These are phyloP conservation scores for Hyphodiscus sp. DNA, from an alignment of 2,329 filamentous ascomycete species.

Conservation along the genomic window DNA sequence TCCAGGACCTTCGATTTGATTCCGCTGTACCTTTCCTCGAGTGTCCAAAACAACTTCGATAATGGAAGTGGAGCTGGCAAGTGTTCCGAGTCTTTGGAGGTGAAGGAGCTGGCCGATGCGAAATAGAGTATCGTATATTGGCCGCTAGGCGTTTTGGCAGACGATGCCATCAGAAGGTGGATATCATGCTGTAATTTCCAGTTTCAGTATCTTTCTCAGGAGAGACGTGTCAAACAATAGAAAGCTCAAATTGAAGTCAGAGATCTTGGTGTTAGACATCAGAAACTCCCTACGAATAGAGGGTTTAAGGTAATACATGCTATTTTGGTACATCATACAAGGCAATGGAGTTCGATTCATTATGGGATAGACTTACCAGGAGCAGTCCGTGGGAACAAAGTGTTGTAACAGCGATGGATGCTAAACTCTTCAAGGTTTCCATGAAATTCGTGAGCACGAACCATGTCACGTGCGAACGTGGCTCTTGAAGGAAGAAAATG, in stretches of 20 bases:
- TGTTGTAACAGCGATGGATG: neutral
- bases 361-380: neutral
- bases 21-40: slow-evolving; percentile 65
- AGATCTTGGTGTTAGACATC: slow-evolving; percentile 64
- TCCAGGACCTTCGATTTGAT: slow-evolving; percentile 62
- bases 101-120: slow-evolving; percentile 66
- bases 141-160: slow-evolving; percentile 32
- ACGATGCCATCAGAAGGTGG: slow-evolving; percentile 1
- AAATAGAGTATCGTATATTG: slow-evolving; percentile 81
- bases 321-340: slow-evolving; percentile 33
- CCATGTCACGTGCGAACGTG: slow-evolving; percentile 1
- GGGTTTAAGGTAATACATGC: slow-evolving; percentile 38
- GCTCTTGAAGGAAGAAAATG: neutral
- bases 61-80: slow-evolving; percentile 61
- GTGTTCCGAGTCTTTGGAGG: slow-evolving; percentile 58
- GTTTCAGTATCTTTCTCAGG: slow-evolving; percentile 5
- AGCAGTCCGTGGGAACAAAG: neutral
- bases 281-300: slow-evolving; percentile 43
- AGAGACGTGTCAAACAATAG: slow-evolving; percentile 2
- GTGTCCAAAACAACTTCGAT: slow-evolving; percentile 53
- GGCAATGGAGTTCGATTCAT: neutral
- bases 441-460: neutral
- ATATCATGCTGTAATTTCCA: slow-evolving; percentile 7
- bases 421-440: neutral
- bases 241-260: slow-evolving; percentile 40